Conservation (phyloP, 1,139 yeast species). For the Scheffersomyces lignicola region DNA sequence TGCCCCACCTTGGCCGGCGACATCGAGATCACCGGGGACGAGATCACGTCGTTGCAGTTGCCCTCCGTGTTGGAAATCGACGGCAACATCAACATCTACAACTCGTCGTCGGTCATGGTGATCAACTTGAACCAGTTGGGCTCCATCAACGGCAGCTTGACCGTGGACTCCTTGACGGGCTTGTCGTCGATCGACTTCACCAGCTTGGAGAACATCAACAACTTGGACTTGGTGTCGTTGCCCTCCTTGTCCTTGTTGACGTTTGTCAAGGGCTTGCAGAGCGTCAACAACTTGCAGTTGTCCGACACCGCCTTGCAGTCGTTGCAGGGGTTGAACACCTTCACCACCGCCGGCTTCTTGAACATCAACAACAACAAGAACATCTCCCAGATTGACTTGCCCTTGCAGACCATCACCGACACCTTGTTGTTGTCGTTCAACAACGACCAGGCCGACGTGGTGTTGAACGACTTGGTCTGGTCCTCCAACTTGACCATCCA, state of each 20-base stretch:
- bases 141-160: slow-evolving; percentile 38
- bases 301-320: slow-evolving; percentile 47
- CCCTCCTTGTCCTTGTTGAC: slow-evolving; percentile 44
- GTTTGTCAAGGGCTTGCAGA: slow-evolving; percentile 38
- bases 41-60: slow-evolving; percentile 34
- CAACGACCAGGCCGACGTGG: slow-evolving; percentile 41
- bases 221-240: slow-evolving; percentile 40
- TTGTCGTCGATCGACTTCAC: slow-evolving; percentile 41
- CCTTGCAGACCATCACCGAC: slow-evolving; percentile 35
- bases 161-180: slow-evolving; percentile 41
- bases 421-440: slow-evolving; percentile 44
- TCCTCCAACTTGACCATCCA: slow-evolving; percentile 49
- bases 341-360: slow-evolving; percentile 35
- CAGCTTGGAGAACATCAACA: slow-evolving; percentile 28
- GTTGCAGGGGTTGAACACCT: slow-evolving; percentile 37
- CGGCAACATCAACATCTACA: slow-evolving; percentile 37
- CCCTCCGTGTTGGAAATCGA: slow-evolving; percentile 31
- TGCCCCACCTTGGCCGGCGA: slow-evolving; percentile 46
- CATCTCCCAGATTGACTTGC: slow-evolving; percentile 37
- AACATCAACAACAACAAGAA: slow-evolving; percentile 49
- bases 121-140: slow-evolving; percentile 32
- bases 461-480: slow-evolving; percentile 38
- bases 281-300: slow-evolving; percentile 34
- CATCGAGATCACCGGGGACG: slow-evolving; percentile 41
- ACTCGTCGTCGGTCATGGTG: slow-evolving; percentile 42